Base-by-base conservation (phyloP, 345 rosid species). In the Moricandia arvensis region DNA sequence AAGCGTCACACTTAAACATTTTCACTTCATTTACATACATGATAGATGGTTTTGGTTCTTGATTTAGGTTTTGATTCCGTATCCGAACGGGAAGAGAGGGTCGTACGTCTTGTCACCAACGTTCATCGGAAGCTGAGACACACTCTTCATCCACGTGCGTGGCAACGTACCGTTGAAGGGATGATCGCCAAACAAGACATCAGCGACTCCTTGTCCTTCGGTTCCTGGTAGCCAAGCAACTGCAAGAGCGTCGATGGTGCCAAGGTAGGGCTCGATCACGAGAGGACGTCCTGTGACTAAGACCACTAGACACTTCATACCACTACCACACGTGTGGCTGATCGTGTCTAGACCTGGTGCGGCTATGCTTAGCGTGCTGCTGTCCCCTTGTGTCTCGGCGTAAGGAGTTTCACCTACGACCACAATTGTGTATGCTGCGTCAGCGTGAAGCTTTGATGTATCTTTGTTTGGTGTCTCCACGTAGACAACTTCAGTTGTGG, bases 201-300 rank as follows among this genome's bases (percentile, higher is more conserved):
- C 97, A 4, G 93, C 76, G 24, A 89, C 83, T 2, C 93, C 97
- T 66, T 85, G 82, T 16, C 93, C 93, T 84, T 89, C 97, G 8
- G 82, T 84, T 65, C 90, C 95, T 0, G 90, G 95, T 9, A 89
- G 86, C 97, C 93, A 88, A 11, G 95, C 97, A 2, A 91, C 91
- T 4, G 86, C 88, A 10, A 88, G 75, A 61, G 89, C 93, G 33
- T 82, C 88, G 7, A 84, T 79, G 9, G 7, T 1, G 31, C 66
- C 47, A 3, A 85, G 45, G 60, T 86, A 84, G 7, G 91, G 90
- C 41, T 88, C 85, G 30, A 91, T 80, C 5, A 85, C 82, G 5
- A 89, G 81, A 1, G 97, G 95, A 51, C 90, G 87, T 12, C 97
- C 97, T 0, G 95, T 84, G 75, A 89, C 65, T 13, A 91, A n/a